Percentiles rank a stretch among this genome's conserved stretches.
Conservation (phyloP, 2,329 filamentous ascomycete genomes). For the Dactylellina cionopaga region DNA sequence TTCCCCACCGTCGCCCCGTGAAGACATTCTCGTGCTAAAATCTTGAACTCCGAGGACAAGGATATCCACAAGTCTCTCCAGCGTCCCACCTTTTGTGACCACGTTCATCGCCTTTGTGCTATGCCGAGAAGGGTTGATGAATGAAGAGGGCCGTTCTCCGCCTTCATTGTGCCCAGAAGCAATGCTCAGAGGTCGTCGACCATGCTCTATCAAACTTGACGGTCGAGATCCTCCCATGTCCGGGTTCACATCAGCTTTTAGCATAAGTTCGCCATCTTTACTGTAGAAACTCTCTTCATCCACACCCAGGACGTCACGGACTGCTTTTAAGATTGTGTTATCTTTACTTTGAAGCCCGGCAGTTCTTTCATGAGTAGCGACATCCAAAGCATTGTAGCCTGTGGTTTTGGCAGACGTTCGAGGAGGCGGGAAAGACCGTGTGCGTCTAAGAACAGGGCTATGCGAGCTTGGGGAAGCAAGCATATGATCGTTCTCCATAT, state of each 20-base stretch:
- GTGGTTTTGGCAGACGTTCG: slow-evolving; percentile 56
- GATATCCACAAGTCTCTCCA: slow-evolving; percentile 57
- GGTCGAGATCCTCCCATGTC: slow-evolving; percentile 54
- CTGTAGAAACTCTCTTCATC: slow-evolving; percentile 57
- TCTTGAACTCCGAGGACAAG: slow-evolving; percentile 57
- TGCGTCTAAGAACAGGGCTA: slow-evolving; percentile 54
- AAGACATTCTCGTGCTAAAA: slow-evolving; percentile 57
- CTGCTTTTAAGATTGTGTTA: slow-evolving; percentile 56
- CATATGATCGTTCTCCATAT: slow-evolving; percentile 45
- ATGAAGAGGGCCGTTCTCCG: slow-evolving; percentile 37
- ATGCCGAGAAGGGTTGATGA: slow-evolving; percentile 49
- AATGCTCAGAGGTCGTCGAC: slow-evolving; percentile 46
- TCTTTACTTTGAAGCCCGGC: slow-evolving; percentile 57
- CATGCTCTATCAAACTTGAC: slow-evolving; percentile 57
- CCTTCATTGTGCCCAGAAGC: slow-evolving; percentile 40
- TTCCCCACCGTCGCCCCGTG: slow-evolving; percentile 24
- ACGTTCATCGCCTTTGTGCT: slow-evolving; percentile 53
- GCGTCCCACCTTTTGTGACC: slow-evolving; percentile 57
- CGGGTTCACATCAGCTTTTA: slow-evolving; percentile 55
- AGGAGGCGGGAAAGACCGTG: slow-evolving; percentile 57
- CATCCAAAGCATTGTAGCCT: slow-evolving; percentile 57
- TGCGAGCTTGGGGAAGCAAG: slow-evolving; percentile 8
- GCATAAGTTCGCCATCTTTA: slow-evolving; percentile 57
- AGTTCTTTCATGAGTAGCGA: slow-evolving; percentile 57
- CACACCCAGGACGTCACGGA: slow-evolving; percentile 57